Evolutionary conservation across 1,139 yeast genomes (phyloP).

Genomic region (Nakaseomyces nivariensis): DNA sequence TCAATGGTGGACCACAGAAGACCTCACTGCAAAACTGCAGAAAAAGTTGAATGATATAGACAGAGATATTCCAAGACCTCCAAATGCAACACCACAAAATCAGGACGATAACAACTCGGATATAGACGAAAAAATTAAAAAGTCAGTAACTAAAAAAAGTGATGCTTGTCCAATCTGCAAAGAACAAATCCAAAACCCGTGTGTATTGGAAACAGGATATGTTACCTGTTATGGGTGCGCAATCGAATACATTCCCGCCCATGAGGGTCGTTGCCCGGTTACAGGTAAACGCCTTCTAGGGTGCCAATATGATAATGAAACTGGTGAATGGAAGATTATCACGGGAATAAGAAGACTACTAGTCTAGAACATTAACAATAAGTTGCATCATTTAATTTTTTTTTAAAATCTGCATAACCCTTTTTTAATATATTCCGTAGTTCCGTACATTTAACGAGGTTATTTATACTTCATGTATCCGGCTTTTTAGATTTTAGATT

Average conservation of each 20-base stretch:
- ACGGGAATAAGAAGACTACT: slow-evolving; percentile 62
- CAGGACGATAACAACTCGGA: background rate
- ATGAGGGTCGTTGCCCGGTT: slow-evolving; percentile 78
- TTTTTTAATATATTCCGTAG: background rate
- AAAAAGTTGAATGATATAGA: slow-evolving; percentile 42
- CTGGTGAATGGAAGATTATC: slow-evolving; percentile 58
- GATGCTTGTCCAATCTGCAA: slow-evolving; percentile 65
- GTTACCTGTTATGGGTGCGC: slow-evolving; percentile 89
- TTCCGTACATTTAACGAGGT: background rate
- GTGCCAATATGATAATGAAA: slow-evolving; percentile 52
- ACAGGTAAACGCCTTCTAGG: slow-evolving; percentile 67
- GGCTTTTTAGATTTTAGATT: background rate
- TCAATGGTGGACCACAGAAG: slow-evolving; percentile 92
- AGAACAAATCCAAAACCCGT: slow-evolving; percentile 60
- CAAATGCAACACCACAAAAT: slow-evolving; percentile 27
- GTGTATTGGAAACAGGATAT: slow-evolving; percentile 82
- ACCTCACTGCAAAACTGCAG: slow-evolving; percentile 55
- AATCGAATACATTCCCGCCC: slow-evolving; percentile 44
- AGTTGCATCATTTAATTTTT: no score
- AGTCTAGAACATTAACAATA: slow-evolving; percentile 30
- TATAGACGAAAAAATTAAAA: background rate
- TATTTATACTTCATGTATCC: background rate
- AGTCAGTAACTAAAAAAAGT: slow-evolving; percentile 1
- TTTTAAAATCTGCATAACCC: no score
- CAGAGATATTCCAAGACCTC: slow-evolving; percentile 43